Conservation (phyloP, 2,329 filamentous ascomycete genomes). For the Fusarium sp. region DNA sequence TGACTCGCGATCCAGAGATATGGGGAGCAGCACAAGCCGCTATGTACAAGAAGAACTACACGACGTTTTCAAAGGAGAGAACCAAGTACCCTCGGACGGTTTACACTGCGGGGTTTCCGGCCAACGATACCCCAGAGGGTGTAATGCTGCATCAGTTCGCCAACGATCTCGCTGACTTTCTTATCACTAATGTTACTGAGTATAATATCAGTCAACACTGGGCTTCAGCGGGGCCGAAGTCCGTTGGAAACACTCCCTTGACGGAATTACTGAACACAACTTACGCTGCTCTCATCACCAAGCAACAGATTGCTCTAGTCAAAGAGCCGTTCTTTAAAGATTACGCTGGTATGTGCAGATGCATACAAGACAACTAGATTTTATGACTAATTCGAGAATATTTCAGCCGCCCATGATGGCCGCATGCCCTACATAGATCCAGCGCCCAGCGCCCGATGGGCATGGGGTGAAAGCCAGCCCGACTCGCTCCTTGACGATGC, state of each 20-base stretch:
- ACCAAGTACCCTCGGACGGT: neutral
- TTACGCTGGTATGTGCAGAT: neutral
- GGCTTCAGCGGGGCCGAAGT: neutral
- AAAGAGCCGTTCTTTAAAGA: neutral
- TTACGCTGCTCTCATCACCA: neutral
- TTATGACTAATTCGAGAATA: neutral
- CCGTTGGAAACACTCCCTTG: neutral
- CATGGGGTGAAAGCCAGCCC: neutral
- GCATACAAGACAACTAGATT: neutral
- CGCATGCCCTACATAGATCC: neutral
- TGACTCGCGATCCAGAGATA: neutral
- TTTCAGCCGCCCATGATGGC: neutral
- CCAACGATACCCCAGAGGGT: neutral
- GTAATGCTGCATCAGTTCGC: neutral
- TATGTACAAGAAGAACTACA: neutral
- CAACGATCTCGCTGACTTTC: neutral
- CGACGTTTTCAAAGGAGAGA: accelerated
- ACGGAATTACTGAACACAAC: neutral
- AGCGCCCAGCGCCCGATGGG: neutral
- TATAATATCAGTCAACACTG: neutral
- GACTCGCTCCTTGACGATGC: neutral
- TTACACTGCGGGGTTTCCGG: neutral
- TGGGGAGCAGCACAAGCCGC: neutral
- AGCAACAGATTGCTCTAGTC: neutral
- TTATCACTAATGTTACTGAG: neutral